Percentiles rank a stretch among this genome's conserved stretches.
phyloP scores from a whole-genome alignment of 2,329 filamentous ascomycete species.

The Stagonosporopsis tanaceti region DNA sequence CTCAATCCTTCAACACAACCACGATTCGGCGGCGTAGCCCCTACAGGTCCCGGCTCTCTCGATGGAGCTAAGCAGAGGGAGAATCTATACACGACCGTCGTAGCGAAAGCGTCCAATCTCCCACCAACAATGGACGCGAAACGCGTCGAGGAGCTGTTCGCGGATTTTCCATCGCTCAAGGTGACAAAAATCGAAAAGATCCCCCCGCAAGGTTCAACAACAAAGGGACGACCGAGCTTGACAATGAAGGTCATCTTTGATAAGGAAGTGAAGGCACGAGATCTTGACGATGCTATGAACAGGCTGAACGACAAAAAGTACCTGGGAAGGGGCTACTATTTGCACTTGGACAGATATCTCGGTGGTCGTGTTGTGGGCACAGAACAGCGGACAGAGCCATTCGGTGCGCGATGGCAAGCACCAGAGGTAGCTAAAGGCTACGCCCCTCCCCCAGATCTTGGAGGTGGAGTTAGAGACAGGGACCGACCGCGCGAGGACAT shows the following conservation, averaged over 20 bases:
- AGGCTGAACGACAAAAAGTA: conserved; percentile 47
- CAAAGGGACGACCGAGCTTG: conserved; percentile 32
- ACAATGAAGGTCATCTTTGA: conserved; percentile 46
- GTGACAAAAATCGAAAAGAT: conserved; percentile 43
- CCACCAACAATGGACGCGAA: conserved; percentile 37
- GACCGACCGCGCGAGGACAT: conserved; percentile 34
- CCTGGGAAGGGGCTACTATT: conserved; percentile 43
- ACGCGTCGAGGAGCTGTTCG: conserved; percentile 41
- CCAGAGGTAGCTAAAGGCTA: conserved; percentile 40
- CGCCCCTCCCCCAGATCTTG: conserved; percentile 40
- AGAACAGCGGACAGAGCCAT: conserved; percentile 36
- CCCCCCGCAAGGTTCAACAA: conserved; percentile 29
- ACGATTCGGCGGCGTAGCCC: conserved; percentile 24
- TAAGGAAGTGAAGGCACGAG: conserved; percentile 36
- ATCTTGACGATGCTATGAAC: conserved; percentile 44
- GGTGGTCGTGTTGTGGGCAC: conserved; percentile 35
- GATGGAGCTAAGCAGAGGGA: conserved; percentile 30
- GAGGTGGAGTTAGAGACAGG: conserved; percentile 29
- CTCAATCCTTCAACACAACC: conserved; percentile 25
- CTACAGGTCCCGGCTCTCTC: conserved; percentile 25
- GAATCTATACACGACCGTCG: conserved; percentile 39
- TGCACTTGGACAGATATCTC: conserved; percentile 45
- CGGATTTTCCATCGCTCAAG: conserved; percentile 42
- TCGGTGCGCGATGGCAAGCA: conserved; percentile 42
- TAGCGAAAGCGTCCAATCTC: conserved; percentile 45